Evolutionary conservation across 2,329 filamentous ascomycete species (phyloP), one percentile per base, ranked within the genome.

Genomic region (Xylaria sp.): DNA sequence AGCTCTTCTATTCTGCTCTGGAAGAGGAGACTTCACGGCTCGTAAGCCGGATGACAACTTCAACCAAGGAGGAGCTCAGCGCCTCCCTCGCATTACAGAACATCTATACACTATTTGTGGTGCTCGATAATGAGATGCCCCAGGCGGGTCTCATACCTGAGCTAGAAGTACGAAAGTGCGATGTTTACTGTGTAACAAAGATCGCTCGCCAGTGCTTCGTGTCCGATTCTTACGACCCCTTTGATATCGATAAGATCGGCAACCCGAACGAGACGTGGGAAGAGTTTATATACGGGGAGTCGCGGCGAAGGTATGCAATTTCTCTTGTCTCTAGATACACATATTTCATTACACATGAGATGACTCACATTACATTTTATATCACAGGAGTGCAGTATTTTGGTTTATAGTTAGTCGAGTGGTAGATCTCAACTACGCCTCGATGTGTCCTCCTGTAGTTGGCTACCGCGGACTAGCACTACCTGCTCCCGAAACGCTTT

Each of bases 391-490:
- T n/a, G 70, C 72, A 1, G 13, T 72, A n/a, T 70, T 68, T n/a
- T 76, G 72, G 72, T 75, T 76, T 46, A 58, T 74, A 18, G 34
- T 68, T 2, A 75, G 73, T 41, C 72, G 74, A 28, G 70, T 75
- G 4, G 67, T 74, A 32, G 68, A 74, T 62, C 50, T 76, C 0
- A 67, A 67, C 9, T 71, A 69, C 48, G 73, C 70, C 18, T 46
- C 66, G 18, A 58, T 55, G 18, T 74, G 72, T 36, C 57, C 69
- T n/a, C 72, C 67, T 15, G 43, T 76, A 10, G 59, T 63, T 13
- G 69, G 69, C n/a, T 75, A 65, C 50, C 73, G 71, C 23, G 62
- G 66, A 1, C 64, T 75, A 4, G 65, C 73, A n/a, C 70, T 75
- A 8, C 72, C 72, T 12, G 64, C 55, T 2, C 72, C 73, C 2